Evolutionary conservation across 768 basidiomycete species (phyloP), one percentile per base, ranked within the genome.

Genomic region (Boletus rubroflammeus): DNA sequence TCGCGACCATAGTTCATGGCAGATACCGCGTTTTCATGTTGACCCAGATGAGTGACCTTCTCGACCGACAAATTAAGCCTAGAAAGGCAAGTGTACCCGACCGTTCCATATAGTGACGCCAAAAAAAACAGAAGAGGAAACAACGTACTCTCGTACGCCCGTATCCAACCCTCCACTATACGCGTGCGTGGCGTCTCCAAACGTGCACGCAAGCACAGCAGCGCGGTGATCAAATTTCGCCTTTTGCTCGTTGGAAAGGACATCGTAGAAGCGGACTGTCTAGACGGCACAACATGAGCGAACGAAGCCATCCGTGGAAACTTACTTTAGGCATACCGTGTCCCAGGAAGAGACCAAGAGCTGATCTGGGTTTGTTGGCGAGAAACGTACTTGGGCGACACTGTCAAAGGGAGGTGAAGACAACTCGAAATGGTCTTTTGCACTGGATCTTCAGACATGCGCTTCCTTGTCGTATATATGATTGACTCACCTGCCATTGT

Each of bases 271-370:
- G 64, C 85, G 58, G 66, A 89, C 67, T 66, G 82, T 75, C 90
- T 90, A 63, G n/a, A 51, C 26, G 5, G 15, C 35, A 75, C 74
- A 34, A 75, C 71, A 35, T 57, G 39, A 47, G 41, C 73, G 72
- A 76, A 52, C 38, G 42, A 14, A 3, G 21, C 17, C n/a, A 26
- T 29, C 59, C 7, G 44, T 40, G 9, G 28, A 35, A 51, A 42
- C 54, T 35, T 28, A 52, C 34, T 23, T 50, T 53, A 40, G 6
- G 61, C 75, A 28, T 63, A 80, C 81, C 58, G 90, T 83, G 71
- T 98, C 96, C 96, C 96, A 98, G 56, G 90, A 88, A 13, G 91
- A 83, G 17, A 90, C 90, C 0, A 98, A 73, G 1, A 98, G 73
- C 19, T 88, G 84, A 51, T 88, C 79, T 3, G 93, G 86, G 67